Base-by-base conservation (phyloP, 1,284 basidiomycete genomes). In the Ustilago trichophora region DNA sequence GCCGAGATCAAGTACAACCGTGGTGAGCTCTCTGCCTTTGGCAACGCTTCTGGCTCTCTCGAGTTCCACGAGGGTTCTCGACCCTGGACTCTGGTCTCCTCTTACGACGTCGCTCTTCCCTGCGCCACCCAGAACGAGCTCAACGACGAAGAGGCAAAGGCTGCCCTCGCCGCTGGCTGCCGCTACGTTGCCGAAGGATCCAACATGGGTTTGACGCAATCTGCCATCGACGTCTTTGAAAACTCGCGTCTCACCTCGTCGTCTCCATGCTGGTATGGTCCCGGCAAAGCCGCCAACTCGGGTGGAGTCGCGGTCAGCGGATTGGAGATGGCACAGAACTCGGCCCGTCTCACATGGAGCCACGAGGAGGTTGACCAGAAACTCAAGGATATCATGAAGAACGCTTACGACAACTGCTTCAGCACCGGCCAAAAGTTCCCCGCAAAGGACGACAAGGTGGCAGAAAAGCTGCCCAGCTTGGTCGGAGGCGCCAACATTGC, bases 101-200 rank as follows among this genome's bases (percentile, higher is more conserved):
- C 85, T 71, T 77, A 74, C 62, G 88, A 91, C 83, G 86, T 91
- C 66, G 90, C 89, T 3, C 85, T 91, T 18, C 90, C 90, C 19
- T 88, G 86, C 56, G 90, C 90, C 12, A 90, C 89, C 22, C 89
- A 91, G 83, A 91, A 91, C 83, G 90, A 91, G 83, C 85, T 91
- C 51, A 86, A 85, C 36, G 86, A 84, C 42, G 87, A 87, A 69
- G 90, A 91, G 81, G 90, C 90, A 50, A 83, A 88, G 82, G 87
- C 86, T 9, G 86, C 90, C 69, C 79, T 90, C 80, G 86, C 86
- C 74, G 87, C 88, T 34, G 90, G 90, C 69, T 87, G 87, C 75
- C 84, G 87, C 76, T 88, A 89, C 83, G 86, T 91, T 52, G 90
- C 90, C 56, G 90, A 91, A 83, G 90, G 90, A 29, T 88, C 87